Conservation (phyloP, 345 rosid species). For the Lepidium aucheri region DNA sequence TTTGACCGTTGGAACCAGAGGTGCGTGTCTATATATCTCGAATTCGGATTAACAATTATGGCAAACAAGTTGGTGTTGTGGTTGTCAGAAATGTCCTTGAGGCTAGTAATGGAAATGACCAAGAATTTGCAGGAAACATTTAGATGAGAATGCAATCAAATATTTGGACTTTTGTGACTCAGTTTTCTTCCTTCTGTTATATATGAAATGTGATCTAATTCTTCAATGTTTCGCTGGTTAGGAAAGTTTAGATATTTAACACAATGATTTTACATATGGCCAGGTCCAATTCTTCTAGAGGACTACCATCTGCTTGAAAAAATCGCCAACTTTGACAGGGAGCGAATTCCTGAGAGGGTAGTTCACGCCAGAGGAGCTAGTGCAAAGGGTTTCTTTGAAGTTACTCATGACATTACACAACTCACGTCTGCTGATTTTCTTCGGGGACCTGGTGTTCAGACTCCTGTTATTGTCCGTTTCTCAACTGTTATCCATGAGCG, state of each 20-base stretch:
- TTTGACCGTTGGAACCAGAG: conserved; percentile 32
- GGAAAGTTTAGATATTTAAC: not conserved
- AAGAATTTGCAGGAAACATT: not conserved
- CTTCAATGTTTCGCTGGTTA: not conserved
- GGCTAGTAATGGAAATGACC: not conserved
- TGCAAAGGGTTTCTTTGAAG: conserved; percentile 98
- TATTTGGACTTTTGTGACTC: not conserved
- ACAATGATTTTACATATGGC: not conserved
- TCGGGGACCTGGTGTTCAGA: conserved; percentile 85
- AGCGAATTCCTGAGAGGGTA: conserved; percentile 94
- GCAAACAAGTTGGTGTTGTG: not conserved
- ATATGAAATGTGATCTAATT: not conserved
- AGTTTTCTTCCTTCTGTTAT: not conserved
- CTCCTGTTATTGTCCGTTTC: conserved; percentile 94
- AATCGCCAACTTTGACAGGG: conserved; percentile 87
- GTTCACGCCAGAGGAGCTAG: conserved; percentile 99
- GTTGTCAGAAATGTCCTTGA: not conserved
- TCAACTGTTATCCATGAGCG: conserved; percentile 98
- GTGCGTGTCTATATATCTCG: not conserved
- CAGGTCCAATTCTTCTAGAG: conserved; percentile 96
- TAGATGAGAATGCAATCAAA: not conserved
- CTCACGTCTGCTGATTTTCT: conserved; percentile 94
- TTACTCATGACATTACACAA: conserved; percentile 74
- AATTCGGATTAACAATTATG: not conserved
- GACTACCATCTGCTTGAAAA: conserved; percentile 94